Conservation (phyloP, 768 basidiomycete species). For the Lentinula edodes region DNA sequence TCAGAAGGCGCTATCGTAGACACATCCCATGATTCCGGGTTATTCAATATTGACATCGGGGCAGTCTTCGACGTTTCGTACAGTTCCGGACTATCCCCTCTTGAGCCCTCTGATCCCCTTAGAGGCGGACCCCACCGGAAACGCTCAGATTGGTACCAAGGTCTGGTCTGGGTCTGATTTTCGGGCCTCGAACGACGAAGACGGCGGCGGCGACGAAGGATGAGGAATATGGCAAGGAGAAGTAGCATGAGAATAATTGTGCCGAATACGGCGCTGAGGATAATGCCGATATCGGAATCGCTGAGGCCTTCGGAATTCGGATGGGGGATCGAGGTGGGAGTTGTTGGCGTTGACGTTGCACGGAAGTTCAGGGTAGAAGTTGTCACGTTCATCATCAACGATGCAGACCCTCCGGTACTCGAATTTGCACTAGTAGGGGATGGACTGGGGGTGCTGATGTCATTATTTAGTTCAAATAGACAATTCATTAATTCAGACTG, state of each 20-base stretch:
- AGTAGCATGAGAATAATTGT: neutral
- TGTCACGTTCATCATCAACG: too few species aligned
- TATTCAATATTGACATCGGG: neutral
- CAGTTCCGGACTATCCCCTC: neutral
- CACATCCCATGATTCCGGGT: neutral
- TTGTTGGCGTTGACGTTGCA: too few species aligned
- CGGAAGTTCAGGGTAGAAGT: too few species aligned
- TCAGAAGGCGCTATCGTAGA: neutral
- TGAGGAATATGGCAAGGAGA: neutral
- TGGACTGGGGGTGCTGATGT: too few species aligned
- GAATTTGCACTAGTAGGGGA: too few species aligned
- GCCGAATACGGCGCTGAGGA: neutral
- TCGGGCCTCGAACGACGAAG: neutral
- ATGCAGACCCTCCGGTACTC: too few species aligned
- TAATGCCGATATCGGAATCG: neutral
- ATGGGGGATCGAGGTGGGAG: neutral
- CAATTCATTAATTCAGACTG: too few species aligned
- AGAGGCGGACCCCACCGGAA: neutral
- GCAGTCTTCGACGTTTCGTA: neutral
- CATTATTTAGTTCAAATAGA: too few species aligned
- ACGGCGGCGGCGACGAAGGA: neutral
- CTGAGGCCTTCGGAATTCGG: neutral
- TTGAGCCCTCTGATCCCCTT: neutral
- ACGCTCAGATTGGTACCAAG: neutral
- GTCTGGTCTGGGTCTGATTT: neutral